Conservation (phyloP, 768 basidiomycete genomes). For the Termitomyces sp. region DNA sequence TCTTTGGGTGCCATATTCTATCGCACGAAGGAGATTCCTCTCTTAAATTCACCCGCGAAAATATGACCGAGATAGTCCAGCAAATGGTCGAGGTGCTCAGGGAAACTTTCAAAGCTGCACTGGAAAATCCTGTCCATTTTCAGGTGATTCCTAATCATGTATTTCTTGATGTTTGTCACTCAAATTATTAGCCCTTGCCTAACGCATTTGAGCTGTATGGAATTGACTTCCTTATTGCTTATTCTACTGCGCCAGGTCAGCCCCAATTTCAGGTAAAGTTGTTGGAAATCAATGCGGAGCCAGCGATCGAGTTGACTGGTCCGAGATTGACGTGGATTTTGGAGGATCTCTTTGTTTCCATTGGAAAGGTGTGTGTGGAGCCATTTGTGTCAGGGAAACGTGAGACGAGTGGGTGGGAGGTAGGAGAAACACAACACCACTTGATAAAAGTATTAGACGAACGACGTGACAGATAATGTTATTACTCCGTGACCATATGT, state of each 20-base stretch:
- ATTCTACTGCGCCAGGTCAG: conserved; percentile 17
- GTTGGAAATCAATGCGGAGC: conserved; percentile 92
- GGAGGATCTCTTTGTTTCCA: conserved; percentile 72
- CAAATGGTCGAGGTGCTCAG: conserved; percentile 63
- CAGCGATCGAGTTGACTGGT: conserved; percentile 93
- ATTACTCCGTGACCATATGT: background rate
- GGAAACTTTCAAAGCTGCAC: conserved; percentile 83
- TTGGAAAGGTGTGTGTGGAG: conserved; percentile 60
- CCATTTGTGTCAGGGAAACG: conserved; percentile 49
- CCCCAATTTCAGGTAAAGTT: conserved; percentile 58
- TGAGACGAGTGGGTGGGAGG: conserved; percentile 30
- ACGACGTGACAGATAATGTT: conserved; percentile 1
- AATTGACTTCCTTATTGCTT: conserved; percentile 81
- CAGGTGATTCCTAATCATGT: conserved; percentile 45
- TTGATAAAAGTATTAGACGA: conserved; percentile 68
- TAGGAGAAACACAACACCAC: conserved; percentile 48
- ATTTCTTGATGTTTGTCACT: background rate
- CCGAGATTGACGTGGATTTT: conserved; percentile 76
- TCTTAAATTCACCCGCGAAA: conserved; percentile 23
- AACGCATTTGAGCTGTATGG: conserved; percentile 97
- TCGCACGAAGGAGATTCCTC: conserved; percentile 12
- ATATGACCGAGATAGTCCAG: conserved; percentile 42
- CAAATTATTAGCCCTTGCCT: conserved; percentile 56
- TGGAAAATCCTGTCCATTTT: conserved; percentile 79
- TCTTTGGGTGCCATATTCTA: conserved; percentile 60